phyloP scores from a whole-genome alignment of 2,329 filamentous ascomycete species.

The Penicillium sp. region DNA sequence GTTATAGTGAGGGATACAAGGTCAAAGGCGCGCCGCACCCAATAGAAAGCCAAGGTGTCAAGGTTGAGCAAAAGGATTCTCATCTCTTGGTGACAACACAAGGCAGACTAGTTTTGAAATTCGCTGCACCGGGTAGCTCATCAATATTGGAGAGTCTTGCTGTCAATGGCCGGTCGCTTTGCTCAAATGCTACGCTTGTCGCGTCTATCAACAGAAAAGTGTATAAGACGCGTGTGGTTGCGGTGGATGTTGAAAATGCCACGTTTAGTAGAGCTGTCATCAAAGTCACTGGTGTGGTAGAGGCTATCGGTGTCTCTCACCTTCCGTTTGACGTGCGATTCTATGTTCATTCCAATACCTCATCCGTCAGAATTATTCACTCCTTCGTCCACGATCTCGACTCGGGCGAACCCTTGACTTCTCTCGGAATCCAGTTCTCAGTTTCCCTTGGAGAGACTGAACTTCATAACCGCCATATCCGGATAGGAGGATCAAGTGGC shows the following conservation, averaged over 20 bases:
- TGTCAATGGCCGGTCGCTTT: constrained; percentile 4
- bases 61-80: neutral
- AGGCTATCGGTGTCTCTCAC: neutral
- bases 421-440: constrained; percentile 53
- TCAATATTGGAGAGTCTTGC: constrained; percentile 7
- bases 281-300: constrained; percentile 11
- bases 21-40: neutral
- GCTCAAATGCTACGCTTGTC: constrained; percentile 10
- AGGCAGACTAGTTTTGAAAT: constrained; percentile 2
- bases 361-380: constrained; percentile 11
- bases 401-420: constrained; percentile 7
- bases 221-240: constrained; percentile 3
- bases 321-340: constrained; percentile 19
- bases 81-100: constrained; percentile 1
- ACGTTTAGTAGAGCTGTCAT: constrained; percentile 8
- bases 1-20: constrained; percentile 3
- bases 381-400: constrained; percentile 17
- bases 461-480: constrained; percentile 60
- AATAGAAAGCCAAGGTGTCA: neutral
- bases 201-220: constrained; percentile 10
- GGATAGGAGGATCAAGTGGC: constrained; percentile 57
- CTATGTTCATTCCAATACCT: constrained; percentile 14
- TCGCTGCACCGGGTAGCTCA: constrained; percentile 3
- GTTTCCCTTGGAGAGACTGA: constrained; percentile 56
- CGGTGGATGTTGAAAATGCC: constrained; percentile 10